A percentile compares a stretch with the other conserved stretches of the same genome.
These are phyloP conservation scores for Geotrichum ghanense DNA, from an alignment of 805 yeast species.

Conservation along the genomic window DNA sequence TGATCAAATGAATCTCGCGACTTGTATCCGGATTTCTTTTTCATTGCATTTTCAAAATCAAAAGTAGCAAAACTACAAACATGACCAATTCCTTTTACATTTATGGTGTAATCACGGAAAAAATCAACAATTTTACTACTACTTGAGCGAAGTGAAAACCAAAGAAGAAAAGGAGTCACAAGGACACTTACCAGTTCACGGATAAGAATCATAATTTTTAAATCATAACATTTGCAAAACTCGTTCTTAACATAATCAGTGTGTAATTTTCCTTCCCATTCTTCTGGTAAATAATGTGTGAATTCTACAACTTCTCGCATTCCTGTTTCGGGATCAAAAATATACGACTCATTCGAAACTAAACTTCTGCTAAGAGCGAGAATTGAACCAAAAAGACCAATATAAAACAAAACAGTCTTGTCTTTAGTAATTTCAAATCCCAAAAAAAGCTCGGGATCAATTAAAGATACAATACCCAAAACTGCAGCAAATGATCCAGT, in stretches of 20 bases:
- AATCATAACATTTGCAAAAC: conserved; percentile 66
- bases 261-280: conserved; percentile 80
- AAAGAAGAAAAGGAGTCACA: conserved; percentile 79
- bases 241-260: conserved; percentile 75
- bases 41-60: conserved; percentile 48
- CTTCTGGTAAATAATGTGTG: conserved; percentile 81
- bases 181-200: conserved; percentile 75
- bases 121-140: conserved; percentile 78
- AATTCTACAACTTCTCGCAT: conserved; percentile 66
- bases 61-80: conserved; percentile 94
- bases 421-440: conserved; percentile 81
- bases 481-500: conserved; percentile 87
- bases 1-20: conserved; percentile 10
- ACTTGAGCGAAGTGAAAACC: conserved; percentile 67
- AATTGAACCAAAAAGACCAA: conserved; percentile 76
- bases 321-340: conserved; percentile 92
- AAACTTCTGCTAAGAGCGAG: conserved; percentile 76
- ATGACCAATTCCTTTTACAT: conserved; percentile 89
- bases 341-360: conserved; percentile 49
- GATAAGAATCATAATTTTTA: conserved; percentile 57
- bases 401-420: conserved; percentile 73
- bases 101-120: conserved; percentile 78
- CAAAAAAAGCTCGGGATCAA: conserved; percentile 85
- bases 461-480: conserved; percentile 58
- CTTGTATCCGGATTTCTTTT: conserved; percentile 9